These are phyloP conservation scores for Solanum chilense DNA, from an alignment of 257 asterid species.

Conservation along the genomic window DNA sequence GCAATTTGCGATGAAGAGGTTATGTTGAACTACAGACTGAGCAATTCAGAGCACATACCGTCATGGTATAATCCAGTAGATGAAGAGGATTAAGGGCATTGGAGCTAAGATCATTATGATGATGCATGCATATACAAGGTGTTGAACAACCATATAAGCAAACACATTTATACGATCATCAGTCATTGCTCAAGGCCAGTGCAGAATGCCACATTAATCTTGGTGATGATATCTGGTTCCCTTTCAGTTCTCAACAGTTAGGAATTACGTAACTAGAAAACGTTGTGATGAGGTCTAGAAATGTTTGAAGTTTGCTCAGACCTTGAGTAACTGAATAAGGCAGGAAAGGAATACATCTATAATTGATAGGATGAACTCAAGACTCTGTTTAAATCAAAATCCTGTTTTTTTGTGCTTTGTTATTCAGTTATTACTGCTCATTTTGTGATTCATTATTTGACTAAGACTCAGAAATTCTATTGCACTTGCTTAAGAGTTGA, in stretches of 20 bases:
- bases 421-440: not conserved
- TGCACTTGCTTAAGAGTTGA: not conserved
- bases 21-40: constrained; percentile 74
- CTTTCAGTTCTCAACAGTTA: not conserved
- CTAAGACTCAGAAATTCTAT: not conserved
- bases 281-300: not conserved
- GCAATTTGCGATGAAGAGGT: constrained; percentile 68
- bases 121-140: not conserved
- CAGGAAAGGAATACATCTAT: not conserved
- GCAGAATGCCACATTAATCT: not conserved
- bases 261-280: not conserved
- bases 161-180: not conserved
- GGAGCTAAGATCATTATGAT: constrained; percentile 29
- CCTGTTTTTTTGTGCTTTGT: not conserved
- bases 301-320: not conserved
- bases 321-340: not conserved
- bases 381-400: not conserved
- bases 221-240: not conserved
- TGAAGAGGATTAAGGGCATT: constrained; percentile 75
- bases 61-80: constrained; percentile 80
- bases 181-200: not conserved
- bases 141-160: not conserved
- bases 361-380: not conserved
- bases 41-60: constrained; percentile 70
- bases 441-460: not conserved